Evolutionary conservation across 441 rosid species (phyloP).

Genomic region (Bruguiera hainesii): DNA sequence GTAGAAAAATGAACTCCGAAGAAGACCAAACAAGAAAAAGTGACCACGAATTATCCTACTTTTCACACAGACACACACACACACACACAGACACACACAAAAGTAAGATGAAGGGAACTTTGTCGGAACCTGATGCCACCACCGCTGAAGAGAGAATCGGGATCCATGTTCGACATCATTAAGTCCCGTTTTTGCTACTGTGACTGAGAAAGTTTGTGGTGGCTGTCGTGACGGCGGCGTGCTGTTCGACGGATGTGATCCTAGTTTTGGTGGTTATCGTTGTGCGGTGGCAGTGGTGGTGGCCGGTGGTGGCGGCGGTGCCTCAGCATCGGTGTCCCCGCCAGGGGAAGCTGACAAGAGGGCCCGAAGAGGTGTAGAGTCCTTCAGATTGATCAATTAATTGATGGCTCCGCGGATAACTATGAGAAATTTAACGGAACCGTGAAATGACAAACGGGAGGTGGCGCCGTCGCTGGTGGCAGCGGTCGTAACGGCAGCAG

Average conservation of each 20-base stretch:
- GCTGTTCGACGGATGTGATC: too few relatives aligned
- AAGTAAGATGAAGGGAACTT: not conserved
- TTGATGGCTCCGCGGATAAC: conserved; percentile 21
- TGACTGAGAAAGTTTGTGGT: too few relatives aligned
- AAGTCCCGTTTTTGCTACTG: conserved; percentile 2
- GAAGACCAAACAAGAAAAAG: not conserved
- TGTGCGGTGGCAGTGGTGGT: conserved; percentile 6
- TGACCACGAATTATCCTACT: not conserved
- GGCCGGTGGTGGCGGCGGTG: conserved; percentile 3
- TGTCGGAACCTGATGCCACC: conserved; percentile 56
- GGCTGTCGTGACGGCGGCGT: too few relatives aligned
- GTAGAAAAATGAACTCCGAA: not conserved
- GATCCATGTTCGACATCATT: conserved; percentile 45
- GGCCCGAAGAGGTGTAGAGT: conserved; percentile 23
- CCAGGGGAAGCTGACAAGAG: conserved; percentile 27
- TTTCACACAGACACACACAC: not conserved
- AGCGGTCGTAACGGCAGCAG: too few relatives aligned
- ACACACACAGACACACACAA: not conserved
- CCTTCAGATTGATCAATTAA: not conserved
- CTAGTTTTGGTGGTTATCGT: too few relatives aligned
- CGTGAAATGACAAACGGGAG: too few relatives aligned
- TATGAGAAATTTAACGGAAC: too few relatives aligned
- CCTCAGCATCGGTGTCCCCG: conserved; percentile 40
- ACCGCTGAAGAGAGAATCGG: conserved; percentile 55
- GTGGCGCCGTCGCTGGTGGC: too few relatives aligned